Conservation (phyloP, 2,329 filamentous ascomycete genomes). For the Cladosporium austrohemisphaericum region DNA sequence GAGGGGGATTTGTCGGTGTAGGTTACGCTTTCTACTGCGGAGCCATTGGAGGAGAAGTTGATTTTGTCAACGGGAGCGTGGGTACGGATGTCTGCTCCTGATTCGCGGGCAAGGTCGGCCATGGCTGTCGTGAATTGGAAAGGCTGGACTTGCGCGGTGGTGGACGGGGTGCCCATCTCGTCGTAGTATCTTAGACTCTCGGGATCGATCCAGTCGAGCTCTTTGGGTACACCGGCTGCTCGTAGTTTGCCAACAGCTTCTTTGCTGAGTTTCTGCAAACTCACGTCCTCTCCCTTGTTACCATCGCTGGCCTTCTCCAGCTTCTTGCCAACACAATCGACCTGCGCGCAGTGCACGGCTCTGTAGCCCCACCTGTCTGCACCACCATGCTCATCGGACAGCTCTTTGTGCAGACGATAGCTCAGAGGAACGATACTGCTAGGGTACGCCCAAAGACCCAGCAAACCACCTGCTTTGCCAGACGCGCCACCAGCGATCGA, state of each 20-base stretch:
- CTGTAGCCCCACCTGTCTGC: constrained; percentile 82
- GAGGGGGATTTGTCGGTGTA: constrained; percentile 53
- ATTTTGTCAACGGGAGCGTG: constrained; percentile 66
- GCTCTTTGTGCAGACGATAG: constrained; percentile 75
- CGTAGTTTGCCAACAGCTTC: constrained; percentile 50
- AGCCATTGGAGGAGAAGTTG: constrained; percentile 44
- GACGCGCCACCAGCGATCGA: constrained; percentile 86
- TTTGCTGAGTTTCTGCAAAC: constrained; percentile 53
- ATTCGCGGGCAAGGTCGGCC: constrained; percentile 66
- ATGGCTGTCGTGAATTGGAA: constrained; percentile 85
- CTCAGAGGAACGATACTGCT: constrained; percentile 77
- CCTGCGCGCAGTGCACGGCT: constrained; percentile 67
- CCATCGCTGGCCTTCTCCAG: constrained; percentile 21
- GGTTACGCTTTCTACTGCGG: constrained; percentile 59
- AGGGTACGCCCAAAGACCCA: constrained; percentile 91
- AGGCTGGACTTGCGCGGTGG: constrained; percentile 92
- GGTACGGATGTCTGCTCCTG: constrained; percentile 56
- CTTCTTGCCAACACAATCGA: constrained; percentile 50
- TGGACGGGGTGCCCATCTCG: constrained; percentile 74
- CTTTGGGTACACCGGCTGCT: constrained; percentile 63
- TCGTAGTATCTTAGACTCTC: constrained; percentile 67
- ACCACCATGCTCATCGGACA: constrained; percentile 81
- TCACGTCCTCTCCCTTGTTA: constrained; percentile 35
- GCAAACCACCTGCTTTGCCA: constrained; percentile 87
- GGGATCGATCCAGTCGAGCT: constrained; percentile 79